Evolutionary conservation across 306 rosid species (phyloP).

Genomic region (Lablab purpureus): DNA sequence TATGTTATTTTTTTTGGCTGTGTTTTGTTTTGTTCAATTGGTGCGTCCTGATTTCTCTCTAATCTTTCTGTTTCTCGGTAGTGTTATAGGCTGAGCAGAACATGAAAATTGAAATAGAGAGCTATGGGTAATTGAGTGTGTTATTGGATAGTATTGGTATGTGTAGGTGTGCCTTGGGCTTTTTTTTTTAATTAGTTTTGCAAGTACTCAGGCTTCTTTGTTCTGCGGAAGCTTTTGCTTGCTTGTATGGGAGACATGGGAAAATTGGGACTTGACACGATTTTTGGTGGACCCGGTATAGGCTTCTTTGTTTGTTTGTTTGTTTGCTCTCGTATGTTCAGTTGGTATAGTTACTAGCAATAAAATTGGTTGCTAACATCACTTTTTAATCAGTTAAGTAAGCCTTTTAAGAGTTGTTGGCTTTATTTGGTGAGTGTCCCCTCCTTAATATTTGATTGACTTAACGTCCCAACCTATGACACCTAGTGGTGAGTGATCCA

Average conservation of each 20-base stretch:
- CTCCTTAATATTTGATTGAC: neutral
- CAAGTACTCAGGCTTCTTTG: neutral
- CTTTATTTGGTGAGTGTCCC: slow-evolving; percentile 7
- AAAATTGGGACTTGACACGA: slow-evolving; percentile 23
- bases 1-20: neutral
- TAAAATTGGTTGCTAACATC: neutral
- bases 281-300: slow-evolving; percentile 8
- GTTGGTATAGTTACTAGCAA: slow-evolving; percentile 26
- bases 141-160: neutral
- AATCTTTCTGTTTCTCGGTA: neutral
- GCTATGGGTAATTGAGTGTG: slow-evolving; percentile 5
- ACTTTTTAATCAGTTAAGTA: slow-evolving; percentile 3
- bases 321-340: neutral
- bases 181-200: neutral
- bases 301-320: neutral
- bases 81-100: slow-evolving; percentile 17
- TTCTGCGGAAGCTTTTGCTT: slow-evolving; percentile 26
- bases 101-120: slow-evolving; percentile 6
- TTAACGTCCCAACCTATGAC: neutral
- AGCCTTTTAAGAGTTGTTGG: slow-evolving; percentile 13
- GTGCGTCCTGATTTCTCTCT: slow-evolving; percentile 4
- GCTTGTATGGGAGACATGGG: slow-evolving; percentile 3
- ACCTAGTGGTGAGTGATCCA: neutral
- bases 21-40: neutral
- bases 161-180: neutral